Base-by-base conservation (phyloP, 2,329 filamentous ascomycete species). In the Beauveria sp. region DNA sequence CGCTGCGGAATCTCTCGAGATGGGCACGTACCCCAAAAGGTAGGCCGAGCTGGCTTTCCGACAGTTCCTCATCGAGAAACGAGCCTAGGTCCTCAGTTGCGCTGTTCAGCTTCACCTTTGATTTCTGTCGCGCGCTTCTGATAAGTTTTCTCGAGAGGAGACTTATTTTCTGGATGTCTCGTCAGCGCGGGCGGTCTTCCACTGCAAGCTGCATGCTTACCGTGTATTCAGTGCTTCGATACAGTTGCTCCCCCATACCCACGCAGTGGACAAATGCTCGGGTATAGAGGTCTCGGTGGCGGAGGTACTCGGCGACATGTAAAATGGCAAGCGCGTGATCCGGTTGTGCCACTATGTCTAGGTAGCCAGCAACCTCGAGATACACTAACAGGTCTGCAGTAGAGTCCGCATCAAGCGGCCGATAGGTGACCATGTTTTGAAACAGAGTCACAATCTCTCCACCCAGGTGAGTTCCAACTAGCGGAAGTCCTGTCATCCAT, bases 191-290 rank as follows among this genome's bases (percentile, higher is more conserved):
- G 5, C 5, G 12, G 22, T 14, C 16, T 18, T 34, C 9, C 8
- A 28, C 16, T 34, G 5, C 14, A 26, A 18, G 28, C 28, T 56
- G 56, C 9, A 7, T 30, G 2, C 82, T 66, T 75, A 87, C 86
- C 70, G 81, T 75, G 63, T 85, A 89, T 64, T 89, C 88, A 1
- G 79, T 70, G 65, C 80, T 83, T 6, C 73, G 68, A 46, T 78
- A 75, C 5, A 92, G 64, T 28, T 77, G 76, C 22, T 88, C 83
- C 63, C 82, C 83, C 89, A 93, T 92, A 48, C 90, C 90, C 41
- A 88, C 87, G 68, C 89, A 91, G 68, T 94, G 90, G 16, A 83
- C 80, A 72, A 92, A 91, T 0, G 90, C 86, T 67, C 90, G 82
- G 12, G 86, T 80, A 77, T 90, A 93, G 14, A 90, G 73, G n/a